Evolutionary conservation across 495 filamentous ascomycete genomes (phyloP), one percentile per base, ranked within the genome.

Genomic region (Penicillium mononematosum): DNA sequence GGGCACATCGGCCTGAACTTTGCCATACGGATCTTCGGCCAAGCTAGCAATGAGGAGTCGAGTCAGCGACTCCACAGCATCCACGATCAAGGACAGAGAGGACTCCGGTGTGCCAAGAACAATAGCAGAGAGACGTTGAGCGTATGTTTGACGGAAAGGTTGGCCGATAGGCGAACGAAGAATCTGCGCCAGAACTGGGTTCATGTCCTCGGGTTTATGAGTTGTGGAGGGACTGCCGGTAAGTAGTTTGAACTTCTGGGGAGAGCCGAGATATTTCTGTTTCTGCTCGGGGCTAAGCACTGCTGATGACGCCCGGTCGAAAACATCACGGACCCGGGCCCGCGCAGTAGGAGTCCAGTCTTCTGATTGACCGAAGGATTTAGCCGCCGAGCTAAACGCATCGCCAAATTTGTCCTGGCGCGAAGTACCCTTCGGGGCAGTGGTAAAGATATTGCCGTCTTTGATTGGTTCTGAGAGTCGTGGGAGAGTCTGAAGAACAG

Each of bases 11-110:
- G 83, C 79, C 50, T 93, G 85, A 41, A 96, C 94, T 62, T 88
- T 87, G 25, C 94, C 94, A 62, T 84, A 95, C n/a, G 77, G 77
- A 69, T 99, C 94, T 72, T 99, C 94, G 10, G 75, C 74, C 31
- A 97, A 73, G 69, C 86, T 90, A 41, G 79, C 78, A n/a, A 87
- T 78, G 16, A 87, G 81, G 7, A 99, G 79, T 38, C 74, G 76
- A 10, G 83, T 81, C 39, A 98, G 73, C 1, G 87, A 83, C 55
- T 85, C 82, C 34, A 86, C 81, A 8, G 91, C 88, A 65, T 92
- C 85, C 49, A 88, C 66, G 58, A 92, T 85, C 19, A 83, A 67
- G 51, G 78, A 81, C 2, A 85, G 68, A 63, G 85, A 82, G 16
- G 85, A 84, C 55, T 85, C 82, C 0, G 90, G 91, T 6, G 76